phyloP scores from a whole-genome alignment of 2,329 filamentous ascomycete genomes.

The Nigrospora osmanthi region DNA sequence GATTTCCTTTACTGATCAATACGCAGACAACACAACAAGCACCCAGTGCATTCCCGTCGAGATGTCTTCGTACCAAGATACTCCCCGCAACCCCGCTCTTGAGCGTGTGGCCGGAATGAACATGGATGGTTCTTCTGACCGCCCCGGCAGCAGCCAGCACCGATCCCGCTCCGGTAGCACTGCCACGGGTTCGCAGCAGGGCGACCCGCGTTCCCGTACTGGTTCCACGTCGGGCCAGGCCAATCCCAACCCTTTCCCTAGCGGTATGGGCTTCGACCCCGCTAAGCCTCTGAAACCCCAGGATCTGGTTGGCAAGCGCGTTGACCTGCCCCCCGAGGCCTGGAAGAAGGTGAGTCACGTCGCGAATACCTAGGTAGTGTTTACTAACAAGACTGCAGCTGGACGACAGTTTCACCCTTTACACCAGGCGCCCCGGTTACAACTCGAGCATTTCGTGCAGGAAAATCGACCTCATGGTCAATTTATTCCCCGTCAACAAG shows the following conservation, averaged over 20 bases:
- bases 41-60: no score
- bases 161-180: slow-evolving; percentile 3
- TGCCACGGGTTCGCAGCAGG: neutral
- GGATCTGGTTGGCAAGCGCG: slow-evolving; percentile 30
- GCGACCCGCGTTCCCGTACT: neutral
- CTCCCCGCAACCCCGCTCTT: slow-evolving; percentile 3
- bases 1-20: no score
- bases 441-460: slow-evolving; percentile 51
- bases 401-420: slow-evolving; percentile 18
- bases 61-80: neutral
- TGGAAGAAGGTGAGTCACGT: slow-evolving; percentile 31
- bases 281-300: slow-evolving; percentile 19
- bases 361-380: neutral
- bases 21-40: no score
- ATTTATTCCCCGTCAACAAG: slow-evolving; percentile 63
- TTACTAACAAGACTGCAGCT: neutral
- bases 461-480: slow-evolving; percentile 51
- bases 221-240: neutral
- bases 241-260: slow-evolving; percentile 2
- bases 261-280: slow-evolving; percentile 3
- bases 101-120: slow-evolving; percentile 8
- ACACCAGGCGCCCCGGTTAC: slow-evolving; percentile 42
- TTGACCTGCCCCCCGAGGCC: slow-evolving; percentile 52
- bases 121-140: slow-evolving; percentile 12
- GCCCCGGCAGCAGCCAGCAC: neutral